phyloP scores from a whole-genome alignment of 1,284 basidiomycete species.

The Pseudozyma sp. region DNA sequence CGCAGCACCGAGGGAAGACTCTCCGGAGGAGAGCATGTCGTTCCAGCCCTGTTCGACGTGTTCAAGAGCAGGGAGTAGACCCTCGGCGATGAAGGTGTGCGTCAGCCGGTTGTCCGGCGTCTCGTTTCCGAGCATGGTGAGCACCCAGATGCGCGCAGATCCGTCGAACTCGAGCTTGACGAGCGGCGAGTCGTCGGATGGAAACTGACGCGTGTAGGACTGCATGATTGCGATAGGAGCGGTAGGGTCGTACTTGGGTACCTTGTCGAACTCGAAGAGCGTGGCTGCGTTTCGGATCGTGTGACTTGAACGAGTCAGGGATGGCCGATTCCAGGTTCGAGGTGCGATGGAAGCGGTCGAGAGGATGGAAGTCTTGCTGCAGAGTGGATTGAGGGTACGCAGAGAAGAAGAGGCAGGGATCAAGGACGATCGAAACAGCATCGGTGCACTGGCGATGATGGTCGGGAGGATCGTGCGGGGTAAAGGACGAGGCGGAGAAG shows the following conservation, averaged over 20 bases:
- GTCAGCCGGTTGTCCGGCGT: slow-evolving; percentile 79
- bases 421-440: slow-evolving; percentile 10
- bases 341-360: background rate
- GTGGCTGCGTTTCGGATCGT: background rate
- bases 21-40: slow-evolving; percentile 55
- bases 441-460: no score
- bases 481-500: background rate
- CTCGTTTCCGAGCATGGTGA: slow-evolving; percentile 55
- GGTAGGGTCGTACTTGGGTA: slow-evolving; percentile 20
- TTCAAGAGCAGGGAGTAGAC: slow-evolving; percentile 79
- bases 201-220: slow-evolving; percentile 40
- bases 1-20: slow-evolving; percentile 53
- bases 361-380: background rate
- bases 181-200: slow-evolving; percentile 13
- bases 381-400: background rate
- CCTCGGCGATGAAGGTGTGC: slow-evolving; percentile 73
- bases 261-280: slow-evolving; percentile 16
- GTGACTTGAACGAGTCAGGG: background rate
- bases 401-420: background rate
- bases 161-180: slow-evolving; percentile 42
- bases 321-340: no score
- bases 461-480: background rate
- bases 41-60: slow-evolving; percentile 84
- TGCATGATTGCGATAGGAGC: slow-evolving; percentile 10
- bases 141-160: slow-evolving; percentile 48